Percentiles rank a stretch among this genome's conserved stretches.
phyloP scores from a whole-genome alignment of 2,329 filamentous ascomycete genomes.

The Amesomyces nigricolor region DNA sequence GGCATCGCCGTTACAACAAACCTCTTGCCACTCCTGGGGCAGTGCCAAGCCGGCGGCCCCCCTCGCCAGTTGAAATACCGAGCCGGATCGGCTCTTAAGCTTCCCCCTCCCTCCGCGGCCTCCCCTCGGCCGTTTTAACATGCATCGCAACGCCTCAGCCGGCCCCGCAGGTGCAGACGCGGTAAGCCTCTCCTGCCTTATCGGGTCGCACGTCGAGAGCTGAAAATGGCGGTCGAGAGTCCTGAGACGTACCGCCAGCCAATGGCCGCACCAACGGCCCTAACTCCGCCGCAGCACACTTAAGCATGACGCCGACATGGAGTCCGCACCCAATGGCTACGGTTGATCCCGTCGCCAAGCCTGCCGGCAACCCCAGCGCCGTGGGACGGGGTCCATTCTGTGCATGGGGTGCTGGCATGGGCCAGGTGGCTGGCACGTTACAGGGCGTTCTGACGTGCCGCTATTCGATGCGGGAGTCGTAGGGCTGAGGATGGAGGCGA shows the following conservation, averaged over 20 bases:
- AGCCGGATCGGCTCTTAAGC: neutral
- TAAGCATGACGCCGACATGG: constrained; percentile 3
- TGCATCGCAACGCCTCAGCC: constrained; percentile 3
- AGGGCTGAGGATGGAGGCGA: constrained; percentile 15
- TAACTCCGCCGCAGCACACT: constrained; percentile 12
- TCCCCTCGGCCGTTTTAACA: constrained; percentile 2
- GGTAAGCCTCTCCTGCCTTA: constrained; percentile 14
- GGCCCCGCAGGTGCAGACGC: neutral
- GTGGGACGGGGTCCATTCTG: constrained; percentile 1
- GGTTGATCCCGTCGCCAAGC: neutral
- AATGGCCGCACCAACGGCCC: constrained; percentile 5
- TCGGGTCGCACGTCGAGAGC: constrained; percentile 15
- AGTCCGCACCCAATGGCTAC: constrained; percentile 9
- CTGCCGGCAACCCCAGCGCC: constrained; percentile 12
- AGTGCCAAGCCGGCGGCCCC: neutral
- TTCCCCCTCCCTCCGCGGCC: neutral
- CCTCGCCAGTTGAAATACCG: neutral
- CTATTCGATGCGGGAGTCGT: constrained; percentile 8
- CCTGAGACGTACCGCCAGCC: neutral
- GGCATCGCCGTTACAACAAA: constrained; percentile 14
- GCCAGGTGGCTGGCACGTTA: constrained; percentile 13
- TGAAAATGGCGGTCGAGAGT: constrained; percentile 15
- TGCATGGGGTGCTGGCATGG: constrained; percentile 1
- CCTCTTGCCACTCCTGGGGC: neutral
- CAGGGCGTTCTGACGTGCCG: constrained; percentile 10